Evolutionary conservation across 169 alveolate species (phyloP).

Genomic region (Cryptosporidium muris): DNA sequence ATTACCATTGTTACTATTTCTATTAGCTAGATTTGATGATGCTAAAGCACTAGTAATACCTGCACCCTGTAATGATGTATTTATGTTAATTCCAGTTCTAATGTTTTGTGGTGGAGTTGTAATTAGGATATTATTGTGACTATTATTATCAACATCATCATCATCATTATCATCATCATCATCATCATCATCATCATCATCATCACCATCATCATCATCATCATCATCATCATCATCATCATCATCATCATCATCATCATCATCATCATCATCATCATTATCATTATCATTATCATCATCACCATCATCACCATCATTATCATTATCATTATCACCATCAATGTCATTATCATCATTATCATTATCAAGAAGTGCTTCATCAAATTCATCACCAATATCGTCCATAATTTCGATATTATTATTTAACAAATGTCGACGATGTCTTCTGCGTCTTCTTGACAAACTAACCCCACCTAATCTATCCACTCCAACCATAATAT

Average conservation of each 20-base stretch:
- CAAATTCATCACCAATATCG: no score
- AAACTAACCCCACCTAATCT: conserved; percentile 13
- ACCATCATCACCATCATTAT: no score
- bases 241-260: conserved; percentile 22
- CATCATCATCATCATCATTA: conserved; percentile 32
- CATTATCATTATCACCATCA: conserved; percentile 6
- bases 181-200: conserved; percentile 36
- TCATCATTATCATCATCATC: conserved; percentile 32
- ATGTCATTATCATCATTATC: background rate
- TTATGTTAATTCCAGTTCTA: background rate
- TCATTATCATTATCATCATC: no score
- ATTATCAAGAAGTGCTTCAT: no score
- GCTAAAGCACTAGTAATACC: background rate
- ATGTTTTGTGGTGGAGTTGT: background rate
- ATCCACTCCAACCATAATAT: background rate
- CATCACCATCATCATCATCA: conserved; percentile 24
- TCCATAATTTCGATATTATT: no score
- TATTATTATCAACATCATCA: background rate
- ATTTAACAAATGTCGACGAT: no score
- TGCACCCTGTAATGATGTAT: no score
- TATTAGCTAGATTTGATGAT: background rate
- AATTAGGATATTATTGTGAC: background rate
- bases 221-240: conserved; percentile 35
- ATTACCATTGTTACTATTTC: background rate
- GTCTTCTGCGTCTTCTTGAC: no score